Base-by-base conservation (phyloP, 768 basidiomycete genomes). In the Tulasnella sp. region DNA sequence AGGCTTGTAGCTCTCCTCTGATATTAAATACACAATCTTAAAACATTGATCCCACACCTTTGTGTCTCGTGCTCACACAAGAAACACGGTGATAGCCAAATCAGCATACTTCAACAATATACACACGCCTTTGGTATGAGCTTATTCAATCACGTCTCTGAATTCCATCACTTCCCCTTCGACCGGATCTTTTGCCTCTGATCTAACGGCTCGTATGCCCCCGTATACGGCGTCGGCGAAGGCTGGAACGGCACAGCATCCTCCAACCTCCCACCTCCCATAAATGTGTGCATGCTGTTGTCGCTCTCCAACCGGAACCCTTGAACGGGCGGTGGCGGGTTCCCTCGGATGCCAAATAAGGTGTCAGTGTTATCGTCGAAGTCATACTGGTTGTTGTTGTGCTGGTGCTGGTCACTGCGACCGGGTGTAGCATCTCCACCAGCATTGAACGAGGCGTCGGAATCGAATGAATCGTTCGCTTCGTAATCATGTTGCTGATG, bases 401-500 rank as follows among this genome's bases (percentile, higher is more conserved):
- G n/a, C 5, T 19, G 26, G n/a, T 48, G 5, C 23, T 38, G 24
- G 17, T 24, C 53, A 55, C 30, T 34, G 19, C 30, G 24, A 43
- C n/a, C 34, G 21, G 10, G 3, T 4, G 9, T 38, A 19, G 7
- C 53, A 43, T 24, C 53, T 17, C 24, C 56, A 1, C 43, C 53
- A 10, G 24, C 56, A 29, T 58, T 26, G n/a, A 58, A 58, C 1
- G 56, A 58, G 42, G 45, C 45, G 29, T 58, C 56, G 27, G 56
- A 58, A 38, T 58, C 56, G 30, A 58, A 58, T 44, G 56, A 58
- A 21, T 58, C 56, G 4, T 50, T 29, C n/a, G 7, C 47, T 23
- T 23, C 56, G 9, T n/a, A n/a, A n/a, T n/a, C n/a, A n/a, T n/a
- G n/a, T n/a, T 52, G 8, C 27, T 58, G 42, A 21, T 47, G n/a